Evolutionary conservation across 345 rosid species (phyloP), one percentile per base, ranked within the genome.

Genomic region (Anacardium occidentale): DNA sequence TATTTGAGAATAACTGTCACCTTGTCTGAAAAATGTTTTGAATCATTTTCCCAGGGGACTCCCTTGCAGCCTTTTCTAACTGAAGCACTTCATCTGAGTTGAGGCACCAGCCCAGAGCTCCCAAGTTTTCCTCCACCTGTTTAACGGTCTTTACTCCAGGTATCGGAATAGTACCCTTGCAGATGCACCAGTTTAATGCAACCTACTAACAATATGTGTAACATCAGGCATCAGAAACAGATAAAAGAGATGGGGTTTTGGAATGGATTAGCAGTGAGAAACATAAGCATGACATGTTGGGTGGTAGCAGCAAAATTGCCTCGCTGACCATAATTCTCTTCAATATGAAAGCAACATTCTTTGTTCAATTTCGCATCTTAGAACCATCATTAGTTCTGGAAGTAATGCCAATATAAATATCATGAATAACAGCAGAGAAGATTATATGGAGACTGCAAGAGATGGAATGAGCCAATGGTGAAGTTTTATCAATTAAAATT

Each of bases 111-210:
- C 97, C 89, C 10, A 94, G 62, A 17, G 98, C 97, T 21, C 97
- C 97, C 84, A 94, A 44, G 77, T 94, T 94, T 66, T 92, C 97
- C 76, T 88, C 82, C 9, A 83, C 95, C 82, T 90, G 92, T 74
- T 78, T 84, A 2, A 89, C 82, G 1, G 90, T 79, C 83, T 92
- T 92, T 10, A 94, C 87, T 52, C 97, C 97, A 2, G 97, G 98
- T 76, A 94, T 94, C 0, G 97, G 98, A 37, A 94, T 83, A 18
- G 97, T 76, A 26, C 97, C 97, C 70, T 90, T 89, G 76, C 95
- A 80, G 68, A 92, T 88, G 86, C 97, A 94, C 97, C 97, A 90
- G 82, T 94, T 90, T 76, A 94, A 84, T 18, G 98, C 97, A 12
- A 94, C 92, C 96, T 94, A 68, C 66, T 17, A 71, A 45, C 4